Conservation (phyloP, 2,329 filamentous ascomycete species). For the Grosmannia clavigera region DNA sequence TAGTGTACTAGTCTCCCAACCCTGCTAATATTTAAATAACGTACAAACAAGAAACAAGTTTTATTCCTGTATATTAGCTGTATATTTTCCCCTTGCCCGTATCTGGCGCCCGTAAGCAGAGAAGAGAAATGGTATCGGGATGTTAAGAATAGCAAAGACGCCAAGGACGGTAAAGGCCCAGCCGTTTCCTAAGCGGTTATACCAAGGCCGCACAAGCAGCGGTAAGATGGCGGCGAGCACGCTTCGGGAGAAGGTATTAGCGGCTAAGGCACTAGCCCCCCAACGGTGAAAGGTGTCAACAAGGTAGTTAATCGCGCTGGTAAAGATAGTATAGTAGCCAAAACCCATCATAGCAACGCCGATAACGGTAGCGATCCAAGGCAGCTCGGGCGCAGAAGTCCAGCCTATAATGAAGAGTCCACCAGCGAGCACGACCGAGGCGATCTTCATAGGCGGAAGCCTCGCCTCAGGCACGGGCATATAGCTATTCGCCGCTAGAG, state of each 20-base stretch:
- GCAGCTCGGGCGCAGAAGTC: neutral
- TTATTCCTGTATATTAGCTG: neutral
- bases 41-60: neutral
- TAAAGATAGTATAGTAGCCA: slow-evolving; percentile 32
- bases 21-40: too few relatives aligned
- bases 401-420: neutral
- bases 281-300: slow-evolving; percentile 42
- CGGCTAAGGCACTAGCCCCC: slow-evolving; percentile 50
- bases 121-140: slow-evolving; percentile 37
- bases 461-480: neutral
- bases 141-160: slow-evolving; percentile 31
- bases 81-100: neutral
- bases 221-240: slow-evolving; percentile 47
- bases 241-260: slow-evolving; percentile 45
- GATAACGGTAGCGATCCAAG: slow-evolving; percentile 38
- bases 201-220: slow-evolving; percentile 46
- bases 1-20: too few relatives aligned
- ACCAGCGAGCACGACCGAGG: neutral
- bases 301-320: slow-evolving; percentile 40
- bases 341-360: slow-evolving; percentile 23
- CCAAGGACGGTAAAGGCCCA: slow-evolving; percentile 41
- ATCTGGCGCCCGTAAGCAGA: neutral
- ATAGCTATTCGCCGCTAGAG: neutral
- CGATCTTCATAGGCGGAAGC: neutral
- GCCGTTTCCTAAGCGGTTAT: slow-evolving; percentile 45